Evolutionary conservation across 331 rosid genomes (phyloP), one percentile per base, ranked within the genome.

Genomic region (Spiraea crenata): DNA sequence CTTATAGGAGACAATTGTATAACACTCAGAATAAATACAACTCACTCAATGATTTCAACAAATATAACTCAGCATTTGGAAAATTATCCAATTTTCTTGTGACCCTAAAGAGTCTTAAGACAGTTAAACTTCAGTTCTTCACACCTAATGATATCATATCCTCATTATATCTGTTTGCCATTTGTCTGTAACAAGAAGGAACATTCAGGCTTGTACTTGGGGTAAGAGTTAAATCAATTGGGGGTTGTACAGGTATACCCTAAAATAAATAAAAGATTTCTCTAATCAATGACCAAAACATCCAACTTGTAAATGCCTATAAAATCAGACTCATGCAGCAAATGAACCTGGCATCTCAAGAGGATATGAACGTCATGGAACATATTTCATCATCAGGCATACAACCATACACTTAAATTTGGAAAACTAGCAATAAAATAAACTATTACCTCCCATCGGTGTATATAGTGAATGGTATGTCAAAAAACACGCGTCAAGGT

Each of bases 401-500:
- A 39, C 46, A 55, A 19, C 9, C 55, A 25, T 12, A n/a, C 54
- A 9, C 51, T 10, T 0, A 47, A 9, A 45, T 44, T 48, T 63
- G 10, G 37, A 25, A 34, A 57, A 31, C 54, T 70, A 57, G 16
- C 31, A 70, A 48, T 9, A 11, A 12, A 64, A 44, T 2, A 9
- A 31, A 3, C 1, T 16, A 72, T 60, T 80, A 89, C 98, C 95
- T 88, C 83, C 81, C 68, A 73, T 40, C 16, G 92, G 77, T 16
- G 89, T 83, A 70, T 19, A 44, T 72, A 92, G 95, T 61, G 19
- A 69, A 84, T 92, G 98, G 79, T 88, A 92, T 3, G 98, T 83
- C 70, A 92, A 83, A 76, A 92, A 92, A 82, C 96, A 92, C 20
- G 98, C 97, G 73, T 92, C 90, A 38, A 90, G 90, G 82, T 90